Percentiles rank a stretch among this genome's conserved stretches.
phyloP scores from a whole-genome alignment of 139 green algal species.

The Coelastrella sp. region DNA sequence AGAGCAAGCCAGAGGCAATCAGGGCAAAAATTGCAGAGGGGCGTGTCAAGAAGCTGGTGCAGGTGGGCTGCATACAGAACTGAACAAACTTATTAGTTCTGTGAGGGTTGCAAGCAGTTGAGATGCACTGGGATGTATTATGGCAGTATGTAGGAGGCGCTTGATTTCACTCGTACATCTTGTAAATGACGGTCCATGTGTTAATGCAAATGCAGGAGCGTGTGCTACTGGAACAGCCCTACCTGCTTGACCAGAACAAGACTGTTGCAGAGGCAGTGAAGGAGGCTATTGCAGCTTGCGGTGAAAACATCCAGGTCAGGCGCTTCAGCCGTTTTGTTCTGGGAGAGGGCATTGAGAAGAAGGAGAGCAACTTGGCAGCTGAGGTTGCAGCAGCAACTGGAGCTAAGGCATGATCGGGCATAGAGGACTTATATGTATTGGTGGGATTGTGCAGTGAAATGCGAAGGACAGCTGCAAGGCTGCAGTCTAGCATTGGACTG shows the following conservation, averaged over 20 bases:
- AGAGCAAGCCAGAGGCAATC: constrained; percentile 95
- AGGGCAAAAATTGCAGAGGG: constrained; percentile 97
- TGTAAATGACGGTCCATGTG: no score
- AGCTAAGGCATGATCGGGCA: constrained; percentile 51
- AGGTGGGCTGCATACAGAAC: constrained; percentile 80
- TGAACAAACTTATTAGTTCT: no score
- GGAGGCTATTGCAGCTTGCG: constrained; percentile 86
- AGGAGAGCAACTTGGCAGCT: constrained; percentile 89
- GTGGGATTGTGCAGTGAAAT: not conserved
- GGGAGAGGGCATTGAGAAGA: constrained; percentile 98
- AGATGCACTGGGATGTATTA: no score
- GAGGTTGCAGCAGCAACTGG: constrained; percentile 94
- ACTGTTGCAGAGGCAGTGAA: constrained; percentile 95
- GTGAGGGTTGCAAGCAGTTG: no score
- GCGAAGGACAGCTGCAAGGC: no score
- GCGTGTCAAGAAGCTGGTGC: constrained; percentile 90
- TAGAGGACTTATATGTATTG: not conserved
- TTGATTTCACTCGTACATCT: no score
- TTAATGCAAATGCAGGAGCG: constrained; percentile 48
- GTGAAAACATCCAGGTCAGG: constrained; percentile 92
- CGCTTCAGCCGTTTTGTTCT: constrained; percentile 93
- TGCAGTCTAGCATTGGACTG: no score
- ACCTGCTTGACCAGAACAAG: constrained; percentile 94
- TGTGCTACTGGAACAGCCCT: constrained; percentile 85
- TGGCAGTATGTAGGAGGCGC: no score